phyloP scores from a whole-genome alignment of 441 rosid genomes.

The Syzygium syzygioides region DNA sequence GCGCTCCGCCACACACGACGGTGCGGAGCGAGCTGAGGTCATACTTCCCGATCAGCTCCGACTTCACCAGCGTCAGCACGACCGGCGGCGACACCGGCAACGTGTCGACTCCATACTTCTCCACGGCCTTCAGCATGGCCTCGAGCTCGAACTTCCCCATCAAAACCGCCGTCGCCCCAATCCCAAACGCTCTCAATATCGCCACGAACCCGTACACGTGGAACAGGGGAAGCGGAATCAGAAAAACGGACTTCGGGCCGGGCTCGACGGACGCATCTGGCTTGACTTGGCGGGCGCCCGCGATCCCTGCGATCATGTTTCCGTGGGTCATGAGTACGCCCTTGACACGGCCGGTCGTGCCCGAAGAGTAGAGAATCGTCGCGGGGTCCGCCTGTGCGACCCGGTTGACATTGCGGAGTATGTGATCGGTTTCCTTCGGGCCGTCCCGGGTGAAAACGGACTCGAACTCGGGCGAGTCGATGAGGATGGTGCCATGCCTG shows the following conservation, averaged over 20 bases:
- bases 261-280: neutral
- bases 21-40: neutral
- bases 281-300: neutral
- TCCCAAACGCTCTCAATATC: neutral
- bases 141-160: neutral
- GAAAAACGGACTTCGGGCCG: neutral
- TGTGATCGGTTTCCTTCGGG: neutral
- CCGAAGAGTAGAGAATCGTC: slow-evolving; percentile 27
- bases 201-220: neutral
- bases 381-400: slow-evolving; percentile 23
- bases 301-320: slow-evolving; percentile 14
- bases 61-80: neutral
- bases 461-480: slow-evolving; percentile 35
- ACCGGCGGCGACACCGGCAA: neutral
- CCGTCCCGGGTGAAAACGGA: neutral
- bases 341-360: slow-evolving; percentile 32
- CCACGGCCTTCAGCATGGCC: neutral
- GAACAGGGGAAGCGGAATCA: neutral
- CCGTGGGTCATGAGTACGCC: slow-evolving; percentile 30
- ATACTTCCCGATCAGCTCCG: neutral
- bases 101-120: neutral
- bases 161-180: neutral
- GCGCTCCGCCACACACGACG: neutral
- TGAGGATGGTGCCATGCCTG: slow-evolving; percentile 6
- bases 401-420: neutral